Evolutionary conservation across 1,139 yeast species (phyloP), one percentile per base, ranked within the genome.

Genomic region (Pichia sp.): DNA sequence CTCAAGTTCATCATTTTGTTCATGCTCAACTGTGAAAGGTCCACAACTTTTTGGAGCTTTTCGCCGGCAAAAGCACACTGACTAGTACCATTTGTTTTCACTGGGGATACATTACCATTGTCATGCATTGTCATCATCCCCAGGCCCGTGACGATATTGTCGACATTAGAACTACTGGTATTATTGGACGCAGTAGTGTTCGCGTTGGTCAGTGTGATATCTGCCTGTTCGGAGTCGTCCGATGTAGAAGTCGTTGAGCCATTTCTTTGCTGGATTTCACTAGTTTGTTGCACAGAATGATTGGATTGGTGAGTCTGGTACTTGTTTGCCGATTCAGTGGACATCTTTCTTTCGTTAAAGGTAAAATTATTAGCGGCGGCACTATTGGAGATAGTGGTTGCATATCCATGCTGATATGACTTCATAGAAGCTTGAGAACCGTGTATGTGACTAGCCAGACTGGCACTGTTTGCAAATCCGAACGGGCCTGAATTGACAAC

Each of bases 41-140:
- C 47, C 4, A 56, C 14, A 7, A 46, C 17, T 17, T 49, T 49
- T 3, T 33, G 45, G 16, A 56, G 16, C 24, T 44, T 51, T 2
- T 53, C 55, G 14, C 44, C 34, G 5, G 48, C 24, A 2, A 12
- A 30, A 6, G 29, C 10, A n/a, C 36, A n/a, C 33, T 40, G 17
- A 10, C 34, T 16, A 10, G 20, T 14, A 17, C 33, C 34, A 14
- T 42, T 50, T 2, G n/a, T n/a, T 36, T 36, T 43, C 10, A 47
- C n/a, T 3, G 57, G 59, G 8, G 57, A 56, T 3, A 49, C 48
- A 12, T 54, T 56, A 5, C 49, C 54, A 48, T 17, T 44, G 33
- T 56, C 57, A 47, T 45, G 24, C 36, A 56, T 33, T 7, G 53
- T 54, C 57, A 48, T 52, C 59, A 56, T 56, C 7, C 59, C 59